Conservation (phyloP, 495 filamentous ascomycete species). For the Penicillium cataractarum region DNA sequence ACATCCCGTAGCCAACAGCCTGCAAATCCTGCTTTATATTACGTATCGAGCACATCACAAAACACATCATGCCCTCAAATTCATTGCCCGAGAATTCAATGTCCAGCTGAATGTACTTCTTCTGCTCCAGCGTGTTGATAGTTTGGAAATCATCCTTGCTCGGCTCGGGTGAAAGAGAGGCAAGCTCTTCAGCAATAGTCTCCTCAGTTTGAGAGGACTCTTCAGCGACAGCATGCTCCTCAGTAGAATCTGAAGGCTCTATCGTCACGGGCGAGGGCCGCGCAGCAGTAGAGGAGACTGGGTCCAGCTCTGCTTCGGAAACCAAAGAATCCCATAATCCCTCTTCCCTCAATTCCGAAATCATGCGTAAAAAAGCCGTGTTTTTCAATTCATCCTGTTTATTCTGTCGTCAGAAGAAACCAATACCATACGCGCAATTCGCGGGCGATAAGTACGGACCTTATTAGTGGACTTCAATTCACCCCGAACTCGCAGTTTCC, state of each 20-base stretch:
- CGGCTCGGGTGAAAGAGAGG: background rate
- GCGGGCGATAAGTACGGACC: background rate
- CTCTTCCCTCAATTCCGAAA: background rate
- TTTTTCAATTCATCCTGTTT: background rate
- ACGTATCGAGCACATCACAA: background rate
- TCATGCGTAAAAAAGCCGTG: background rate
- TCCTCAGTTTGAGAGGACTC: background rate
- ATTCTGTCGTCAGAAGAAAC: background rate
- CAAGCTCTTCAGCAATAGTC: background rate
- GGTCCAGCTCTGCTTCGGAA: background rate
- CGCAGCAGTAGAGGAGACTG: background rate
- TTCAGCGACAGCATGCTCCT: background rate
- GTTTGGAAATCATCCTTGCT: background rate
- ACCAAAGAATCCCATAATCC: background rate
- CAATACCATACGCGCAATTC: background rate
- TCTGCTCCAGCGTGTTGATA: background rate
- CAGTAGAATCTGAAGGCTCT: background rate
- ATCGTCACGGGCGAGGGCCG: background rate
- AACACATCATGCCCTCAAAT: constrained; percentile 1
- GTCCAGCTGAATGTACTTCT: background rate
- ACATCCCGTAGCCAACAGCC: background rate
- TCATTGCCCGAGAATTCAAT: constrained; percentile 5
- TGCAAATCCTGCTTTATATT: background rate
- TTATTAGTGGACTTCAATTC: background rate
- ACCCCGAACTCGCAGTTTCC: background rate